A percentile compares a stretch with the other conserved stretches of the same genome.
These are phyloP conservation scores for Endocarpon pusillum DNA, from an alignment of 495 filamentous ascomycete genomes.

Conservation along the genomic window DNA sequence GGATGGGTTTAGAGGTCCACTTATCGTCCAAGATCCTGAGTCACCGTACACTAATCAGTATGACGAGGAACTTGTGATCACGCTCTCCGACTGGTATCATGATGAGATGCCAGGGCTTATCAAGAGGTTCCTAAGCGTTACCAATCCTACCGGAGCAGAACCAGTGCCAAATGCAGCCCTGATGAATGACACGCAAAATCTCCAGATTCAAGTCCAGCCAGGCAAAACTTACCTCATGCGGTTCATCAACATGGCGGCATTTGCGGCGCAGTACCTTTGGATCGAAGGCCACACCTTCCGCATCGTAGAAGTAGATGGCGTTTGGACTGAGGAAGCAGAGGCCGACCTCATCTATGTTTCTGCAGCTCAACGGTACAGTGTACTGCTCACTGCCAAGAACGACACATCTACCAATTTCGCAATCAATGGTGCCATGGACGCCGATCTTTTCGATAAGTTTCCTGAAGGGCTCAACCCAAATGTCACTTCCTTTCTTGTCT, in stretches of 20 bases:
- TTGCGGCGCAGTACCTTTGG: slow-evolving; percentile 27
- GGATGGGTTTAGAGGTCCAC: slow-evolving; percentile 55
- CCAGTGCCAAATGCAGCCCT: slow-evolving; percentile 49
- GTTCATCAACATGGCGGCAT: slow-evolving; percentile 43
- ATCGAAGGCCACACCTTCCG: slow-evolving; percentile 38
- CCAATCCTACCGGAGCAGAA: slow-evolving; percentile 35
- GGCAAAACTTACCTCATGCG: slow-evolving; percentile 46
- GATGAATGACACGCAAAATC: slow-evolving; percentile 44
- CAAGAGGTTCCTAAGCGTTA: slow-evolving; percentile 34
- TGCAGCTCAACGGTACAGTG: slow-evolving; percentile 53
- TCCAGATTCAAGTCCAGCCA: slow-evolving; percentile 27
- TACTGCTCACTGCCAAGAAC: slow-evolving; percentile 41
- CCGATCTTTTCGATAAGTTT: slow-evolving; percentile 48
- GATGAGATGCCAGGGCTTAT: slow-evolving; percentile 42
- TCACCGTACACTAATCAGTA: slow-evolving; percentile 41
- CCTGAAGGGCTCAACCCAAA: slow-evolving; percentile 53
- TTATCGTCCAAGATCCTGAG: slow-evolving; percentile 56
- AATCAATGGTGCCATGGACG: slow-evolving; percentile 33
- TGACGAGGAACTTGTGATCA: slow-evolving; percentile 48
- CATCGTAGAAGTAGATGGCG: slow-evolving; percentile 59
- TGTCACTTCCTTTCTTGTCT: slow-evolving; percentile 59
- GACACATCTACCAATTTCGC: slow-evolving; percentile 29
- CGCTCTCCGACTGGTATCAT: slow-evolving; percentile 51
- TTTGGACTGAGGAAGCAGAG: slow-evolving; percentile 37
- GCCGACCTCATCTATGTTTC: slow-evolving; percentile 42